Percentiles rank a stretch among this genome's conserved stretches.
These are phyloP conservation scores for Coniochaeta sp. DNA, from an alignment of 2,329 filamentous ascomycete species.

Conservation along the genomic window DNA sequence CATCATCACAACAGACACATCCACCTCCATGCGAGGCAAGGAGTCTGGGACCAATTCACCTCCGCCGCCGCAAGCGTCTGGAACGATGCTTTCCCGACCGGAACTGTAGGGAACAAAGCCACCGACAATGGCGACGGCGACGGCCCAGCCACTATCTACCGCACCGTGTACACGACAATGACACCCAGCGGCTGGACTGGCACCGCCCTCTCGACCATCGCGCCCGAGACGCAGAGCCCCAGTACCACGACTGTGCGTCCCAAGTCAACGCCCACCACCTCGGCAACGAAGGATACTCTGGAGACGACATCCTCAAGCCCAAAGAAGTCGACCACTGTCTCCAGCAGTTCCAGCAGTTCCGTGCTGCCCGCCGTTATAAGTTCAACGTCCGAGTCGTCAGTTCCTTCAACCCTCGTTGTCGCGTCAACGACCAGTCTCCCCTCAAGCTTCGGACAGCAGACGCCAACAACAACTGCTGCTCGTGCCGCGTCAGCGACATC, in stretches of 20 bases:
- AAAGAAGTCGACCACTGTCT: background rate
- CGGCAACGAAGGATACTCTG: background rate
- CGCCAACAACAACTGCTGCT: constrained; percentile 9
- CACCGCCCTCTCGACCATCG: background rate
- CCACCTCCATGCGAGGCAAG: constrained; percentile 10
- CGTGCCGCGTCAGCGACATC: constrained; percentile 3
- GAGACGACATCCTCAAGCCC: background rate
- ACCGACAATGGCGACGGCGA: background rate
- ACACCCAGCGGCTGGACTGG: constrained; percentile 9
- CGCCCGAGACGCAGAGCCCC: background rate
- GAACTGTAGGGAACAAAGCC: constrained; percentile 7
- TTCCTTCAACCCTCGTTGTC: background rate
- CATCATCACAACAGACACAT: constrained; percentile 16
- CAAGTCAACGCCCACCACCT: background rate
- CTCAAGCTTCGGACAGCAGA: background rate
- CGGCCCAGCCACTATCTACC: constrained; percentile 17
- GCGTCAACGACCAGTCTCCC: background rate
- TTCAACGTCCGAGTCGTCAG: background rate
- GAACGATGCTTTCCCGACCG: constrained; percentile 17
- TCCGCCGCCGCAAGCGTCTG: constrained; percentile 13
- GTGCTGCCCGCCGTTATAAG: background rate
- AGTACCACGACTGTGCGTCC: background rate
- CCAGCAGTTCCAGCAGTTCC: no score
- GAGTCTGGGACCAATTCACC: constrained; percentile 16
- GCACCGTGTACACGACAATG: constrained; percentile 24